These are phyloP conservation scores for Tephrocybe sp. DNA, from an alignment of 768 basidiomycete genomes.

Conservation along the genomic window DNA sequence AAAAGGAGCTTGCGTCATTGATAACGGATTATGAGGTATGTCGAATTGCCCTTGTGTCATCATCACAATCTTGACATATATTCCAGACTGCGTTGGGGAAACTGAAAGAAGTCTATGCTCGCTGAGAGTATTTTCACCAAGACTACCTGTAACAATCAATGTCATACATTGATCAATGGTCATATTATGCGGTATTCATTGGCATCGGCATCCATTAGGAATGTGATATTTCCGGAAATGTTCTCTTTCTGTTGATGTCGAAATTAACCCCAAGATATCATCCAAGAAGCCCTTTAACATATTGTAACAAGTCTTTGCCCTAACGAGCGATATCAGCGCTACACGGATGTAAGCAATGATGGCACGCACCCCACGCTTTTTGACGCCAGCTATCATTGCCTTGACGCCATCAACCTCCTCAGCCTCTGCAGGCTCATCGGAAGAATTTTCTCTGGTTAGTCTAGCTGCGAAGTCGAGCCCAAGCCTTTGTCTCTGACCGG, in stretches of 20 bases:
- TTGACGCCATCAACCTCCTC: slow-evolving; percentile 54
- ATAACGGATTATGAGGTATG: slow-evolving; percentile 66
- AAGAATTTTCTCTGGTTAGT: slow-evolving; percentile 8
- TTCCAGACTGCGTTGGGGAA: slow-evolving; percentile 36
- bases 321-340: slow-evolving; percentile 24
- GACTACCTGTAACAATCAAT: neutral
- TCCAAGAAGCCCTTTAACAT: slow-evolving; percentile 66
- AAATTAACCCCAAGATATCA: slow-evolving; percentile 25
- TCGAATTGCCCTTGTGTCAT: neutral
- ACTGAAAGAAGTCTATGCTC: slow-evolving; percentile 36
- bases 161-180: no score
- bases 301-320: slow-evolving; percentile 70
- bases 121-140: slow-evolving; percentile 6
- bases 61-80: neutral
- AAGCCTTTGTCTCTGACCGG: slow-evolving; percentile 51
- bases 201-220: no score
- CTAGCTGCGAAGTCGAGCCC: slow-evolving; percentile 24
- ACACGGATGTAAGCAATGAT: neutral
- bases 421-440: slow-evolving; percentile 33
- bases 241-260: no score
- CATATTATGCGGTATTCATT: no score
- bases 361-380: slow-evolving; percentile 64
- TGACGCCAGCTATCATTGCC: slow-evolving; percentile 77
- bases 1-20: slow-evolving; percentile 57
- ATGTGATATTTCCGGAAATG: no score